These are phyloP conservation scores for Penicillium freii DNA, from an alignment of 2,329 filamentous ascomycete genomes.

Conservation along the genomic window DNA sequence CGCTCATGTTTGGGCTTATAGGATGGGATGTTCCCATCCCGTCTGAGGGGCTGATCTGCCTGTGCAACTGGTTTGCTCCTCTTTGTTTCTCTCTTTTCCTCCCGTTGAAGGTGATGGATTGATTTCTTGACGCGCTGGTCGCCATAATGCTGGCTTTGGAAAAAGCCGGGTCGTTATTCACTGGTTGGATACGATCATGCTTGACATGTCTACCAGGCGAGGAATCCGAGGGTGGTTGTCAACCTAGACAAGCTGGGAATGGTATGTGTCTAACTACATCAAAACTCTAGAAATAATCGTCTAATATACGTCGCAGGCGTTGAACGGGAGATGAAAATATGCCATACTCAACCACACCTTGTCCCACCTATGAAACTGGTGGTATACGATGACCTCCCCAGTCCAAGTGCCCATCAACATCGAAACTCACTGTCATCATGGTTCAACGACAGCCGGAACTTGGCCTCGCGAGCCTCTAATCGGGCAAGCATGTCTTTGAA, in stretches of 20 bases:
- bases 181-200: slow-evolving; percentile 42
- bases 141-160: slow-evolving; percentile 38
- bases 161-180: slow-evolving; percentile 41
- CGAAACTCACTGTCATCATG: slow-evolving; percentile 42
- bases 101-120: slow-evolving; percentile 31
- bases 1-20: slow-evolving; percentile 6
- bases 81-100: slow-evolving; percentile 8
- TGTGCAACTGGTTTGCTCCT: slow-evolving; percentile 6
- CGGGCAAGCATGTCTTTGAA: slow-evolving; percentile 43
- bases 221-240: slow-evolving; percentile 20
- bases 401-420: slow-evolving; percentile 30
- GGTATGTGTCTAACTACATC: slow-evolving; percentile 7
- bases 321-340: slow-evolving; percentile 46
- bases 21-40: slow-evolving; percentile 12
- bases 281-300: not conserved
- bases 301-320: slow-evolving; percentile 33
- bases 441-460: slow-evolving; percentile 39
- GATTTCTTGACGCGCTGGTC: slow-evolving; percentile 32
- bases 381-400: slow-evolving; percentile 43
- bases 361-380: slow-evolving; percentile 48
- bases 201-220: slow-evolving; percentile 33
- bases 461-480: slow-evolving; percentile 41
- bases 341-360: slow-evolving; percentile 47
- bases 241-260: slow-evolving; percentile 9
- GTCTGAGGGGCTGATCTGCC: slow-evolving; percentile 7